Base-by-base conservation (phyloP, 495 filamentous ascomycete species). In the Podospora bellae-mahoneyi region DNA sequence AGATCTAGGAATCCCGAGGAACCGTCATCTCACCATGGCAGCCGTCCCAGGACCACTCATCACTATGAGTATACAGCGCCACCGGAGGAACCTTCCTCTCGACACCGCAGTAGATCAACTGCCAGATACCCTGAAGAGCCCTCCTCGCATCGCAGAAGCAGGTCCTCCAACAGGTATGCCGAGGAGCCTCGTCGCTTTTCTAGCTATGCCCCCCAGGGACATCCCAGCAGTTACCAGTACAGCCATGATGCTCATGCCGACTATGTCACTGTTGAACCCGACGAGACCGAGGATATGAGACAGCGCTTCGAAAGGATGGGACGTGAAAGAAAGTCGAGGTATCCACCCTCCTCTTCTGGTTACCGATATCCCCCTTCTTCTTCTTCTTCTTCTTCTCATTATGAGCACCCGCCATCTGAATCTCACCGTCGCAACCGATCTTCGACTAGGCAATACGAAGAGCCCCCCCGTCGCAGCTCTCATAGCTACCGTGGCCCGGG, bases 151-250 rank as follows among this genome's bases (percentile, higher is more conserved):
- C 39, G 2, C 39, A 5, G 39, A 5, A 48, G 39, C 15, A 48
- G 39, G 15, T 48, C 39, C 2, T 48, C 39, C 9, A 10, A 5
- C 15, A 48, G 39, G 15, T 13, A 13, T 13, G 5, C 39, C 39
- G 39, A 48, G 39, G 39, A 48, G 39, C 16, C 13, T 48, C 39
- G 39, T 48, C 39, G 39, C 39, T 16, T 10, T 48, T 48, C 39
- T 13, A 10, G 39, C 39, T 48, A 48, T 48, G 39, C 39, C 39
- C 39, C 39, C 13, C 39, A 48, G 39, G 39, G 39, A 18, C 7
- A 61, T 32, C 23, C 26, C 59, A 61, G 59, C 27, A 61, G 27
- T 13, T 30, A 61, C 16, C 16, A 30, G 15, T 61, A 61, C 59
- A 6, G 9, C 15, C 15, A 48, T 10, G 39, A 48, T 48, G 39